Evolutionary conservation across 257 asterid species (phyloP), one percentile per base, ranked within the genome.

Genomic region (Fraxinus anomala): DNA sequence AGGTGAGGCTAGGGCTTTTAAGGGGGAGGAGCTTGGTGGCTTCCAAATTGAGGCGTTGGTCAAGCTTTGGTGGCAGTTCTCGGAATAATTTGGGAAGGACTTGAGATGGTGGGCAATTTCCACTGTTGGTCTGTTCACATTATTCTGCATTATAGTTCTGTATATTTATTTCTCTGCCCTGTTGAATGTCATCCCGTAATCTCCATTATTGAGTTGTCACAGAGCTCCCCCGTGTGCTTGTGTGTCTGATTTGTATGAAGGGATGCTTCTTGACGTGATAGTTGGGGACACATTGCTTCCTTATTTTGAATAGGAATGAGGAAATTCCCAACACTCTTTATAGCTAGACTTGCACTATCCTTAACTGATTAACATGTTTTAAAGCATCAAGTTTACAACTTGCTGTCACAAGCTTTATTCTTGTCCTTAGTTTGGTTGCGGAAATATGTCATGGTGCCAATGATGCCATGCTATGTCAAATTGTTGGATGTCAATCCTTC

Each of bases 31-130:
- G 86, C 71, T 81, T 87, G 75, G 89, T 87, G 78, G 82, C 88
- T 19, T 82, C 94, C 86, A 72, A 92, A 21, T 82, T 93, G 76
- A 88, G 89, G 83, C 89, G 90, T 86, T 90, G 94, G 96, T 78
- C 96, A 6, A 88, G 94, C 85, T 86, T 87, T 49, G 92, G 92
- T 65, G 86, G 90, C 76, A 79, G 91, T 71, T 83, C 88, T 4
- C 74, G 92, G 80, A 80, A 81, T 75, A 87, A 77, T 72, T 82
- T 78, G 76, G 69, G 66, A 82, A 80, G 75, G 86, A 86, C 70
- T 77, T 89, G 66, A 69, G 68, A 51, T 74, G 23, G 84, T 73
- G 70, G 76, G 77, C 26, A 79, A 39, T n/a, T 56, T 68, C 72
- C 74, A 51, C 49, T 2, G 68, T 23, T 75, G 73, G 77, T 51